phyloP scores from a whole-genome alignment of 2,329 filamentous ascomycete genomes.

The Penicillium psychrosexuale region DNA sequence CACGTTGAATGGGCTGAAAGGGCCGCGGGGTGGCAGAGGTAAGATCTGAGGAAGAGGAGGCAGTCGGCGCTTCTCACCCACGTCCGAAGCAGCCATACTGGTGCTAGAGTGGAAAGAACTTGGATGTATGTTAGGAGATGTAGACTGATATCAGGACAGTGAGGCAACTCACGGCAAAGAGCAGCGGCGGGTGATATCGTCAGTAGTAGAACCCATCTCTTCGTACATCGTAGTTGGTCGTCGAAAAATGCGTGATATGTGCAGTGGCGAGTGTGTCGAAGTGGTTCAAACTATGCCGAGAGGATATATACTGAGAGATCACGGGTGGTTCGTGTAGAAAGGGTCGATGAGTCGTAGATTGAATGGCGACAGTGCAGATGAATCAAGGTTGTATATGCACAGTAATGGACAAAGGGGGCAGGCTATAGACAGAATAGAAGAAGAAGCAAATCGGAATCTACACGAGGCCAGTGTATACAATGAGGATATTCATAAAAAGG shows the following conservation, averaged over 20 bases:
- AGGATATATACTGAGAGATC: constrained; percentile 16
- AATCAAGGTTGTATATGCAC: constrained; percentile 22
- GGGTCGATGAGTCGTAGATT: constrained; percentile 1
- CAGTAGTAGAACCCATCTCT: constrained; percentile 30
- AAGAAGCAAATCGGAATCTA: constrained; percentile 19
- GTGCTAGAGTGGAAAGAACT: constrained; percentile 22
- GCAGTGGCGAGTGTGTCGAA: constrained; percentile 12
- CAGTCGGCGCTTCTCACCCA: constrained; percentile 36
- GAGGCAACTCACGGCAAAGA: constrained; percentile 35
- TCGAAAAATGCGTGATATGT: constrained; percentile 9
- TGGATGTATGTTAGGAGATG: background rate
- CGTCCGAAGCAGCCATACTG: constrained; percentile 21
- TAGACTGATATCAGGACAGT: background rate
- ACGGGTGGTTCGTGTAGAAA: constrained; percentile 1
- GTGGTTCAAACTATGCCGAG: background rate
- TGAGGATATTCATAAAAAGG: constrained; percentile 23
- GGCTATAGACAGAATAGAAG: constrained; percentile 9
- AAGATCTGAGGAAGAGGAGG: constrained; percentile 39
- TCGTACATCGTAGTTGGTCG: constrained; percentile 29
- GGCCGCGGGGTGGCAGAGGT: constrained; percentile 36
- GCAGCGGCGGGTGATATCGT: constrained; percentile 31
- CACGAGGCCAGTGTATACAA: constrained; percentile 26
- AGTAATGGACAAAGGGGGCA: constrained; percentile 14
- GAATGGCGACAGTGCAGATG: background rate
- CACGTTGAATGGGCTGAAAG: constrained; percentile 37